Conservation (phyloP, 306 rosid species). For the Begonia peltatifolia region DNA sequence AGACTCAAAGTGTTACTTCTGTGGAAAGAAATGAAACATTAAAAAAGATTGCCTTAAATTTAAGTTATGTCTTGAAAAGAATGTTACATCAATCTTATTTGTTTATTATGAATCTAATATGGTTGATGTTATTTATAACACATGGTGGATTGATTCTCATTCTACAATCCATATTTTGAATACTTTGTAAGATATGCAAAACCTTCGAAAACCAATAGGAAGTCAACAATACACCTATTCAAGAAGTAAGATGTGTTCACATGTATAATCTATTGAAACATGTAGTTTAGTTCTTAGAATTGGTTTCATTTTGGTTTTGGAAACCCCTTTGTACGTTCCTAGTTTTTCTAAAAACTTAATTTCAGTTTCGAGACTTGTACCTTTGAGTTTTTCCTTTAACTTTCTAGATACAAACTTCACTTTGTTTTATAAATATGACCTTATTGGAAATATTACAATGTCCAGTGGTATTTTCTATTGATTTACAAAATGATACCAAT, state of each 20-base stretch:
- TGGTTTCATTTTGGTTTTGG: conserved; percentile 3
- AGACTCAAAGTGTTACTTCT: not conserved
- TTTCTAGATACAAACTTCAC: not conserved
- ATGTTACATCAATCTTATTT: not conserved
- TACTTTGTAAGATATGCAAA: not conserved
- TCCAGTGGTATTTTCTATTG: not conserved
- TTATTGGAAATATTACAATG: not conserved
- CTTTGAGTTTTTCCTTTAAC: not conserved
- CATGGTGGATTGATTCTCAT: conserved; percentile 10
- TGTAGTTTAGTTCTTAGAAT: not conserved
- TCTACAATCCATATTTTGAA: conserved; percentile 7
- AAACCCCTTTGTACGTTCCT: conserved; percentile 2
- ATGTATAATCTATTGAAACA: conserved; percentile 1
- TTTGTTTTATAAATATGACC: conserved; percentile 1
- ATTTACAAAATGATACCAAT: not conserved
- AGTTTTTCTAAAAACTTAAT: conserved; percentile 3
- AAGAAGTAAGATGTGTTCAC: not conserved
- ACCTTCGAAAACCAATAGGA: not conserved
- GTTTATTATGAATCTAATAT: conserved; percentile 6
- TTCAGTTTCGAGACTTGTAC: conserved; percentile 5
- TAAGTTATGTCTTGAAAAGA: conserved; percentile 2
- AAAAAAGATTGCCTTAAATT: conserved; percentile 1
- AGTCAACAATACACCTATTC: conserved; percentile 10
- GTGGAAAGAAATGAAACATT: conserved; percentile 5
- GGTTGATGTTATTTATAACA: conserved; percentile 1